Base-by-base conservation (phyloP, 2,329 filamentous ascomycete species). In the Aphanoascus verrucosus region DNA sequence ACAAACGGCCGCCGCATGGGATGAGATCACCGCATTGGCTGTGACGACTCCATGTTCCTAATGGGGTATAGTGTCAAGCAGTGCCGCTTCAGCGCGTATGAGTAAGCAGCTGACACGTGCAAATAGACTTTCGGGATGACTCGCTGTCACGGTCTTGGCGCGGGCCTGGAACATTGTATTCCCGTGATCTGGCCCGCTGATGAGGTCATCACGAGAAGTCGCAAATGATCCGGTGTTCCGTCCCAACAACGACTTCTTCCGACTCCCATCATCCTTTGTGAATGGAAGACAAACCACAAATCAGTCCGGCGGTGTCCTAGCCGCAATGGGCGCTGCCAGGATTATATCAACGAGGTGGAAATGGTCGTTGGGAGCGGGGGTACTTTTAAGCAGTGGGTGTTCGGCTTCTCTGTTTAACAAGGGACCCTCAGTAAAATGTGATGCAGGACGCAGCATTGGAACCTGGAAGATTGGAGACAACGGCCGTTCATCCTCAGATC, bases 301-400 rank as follows among this genome's bases (percentile, higher is more conserved):
- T 38, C 19, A 38, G 40, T 46, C 62, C 54, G 57, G 60, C 58
- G 47, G 57, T 59, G 49, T 58, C 58, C 60, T 55, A 44, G 44
- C 55, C 43, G 64, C 58, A 57, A 71, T 71, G 69, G 64, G 64
- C 57, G 63, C 63, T 59, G 60, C 65, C 49, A 65, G 61, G 57
- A 57, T 62, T 50, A 59, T 64, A 49, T 62, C 63, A 49, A 55
- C 69, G 49, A 63, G 63, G 51, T 70, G 68, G 68, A 64, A 66
- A 41, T 61, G 67, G 44, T 64, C 67, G 48, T 65, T 68, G 20
- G 65, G 63, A 45, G 62, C 63, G 37, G 57, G 69, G 32, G 59
- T 64, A 31, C 61, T 65, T 47, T 53, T 64, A 35, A 57, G 58
- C 15, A 51, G 57, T 42, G 62, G 64, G 55, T 60, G 57, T 42